Evolutionary conservation across 2,329 filamentous ascomycete species (phyloP).

Genomic region (Diaporthe destruens): DNA sequence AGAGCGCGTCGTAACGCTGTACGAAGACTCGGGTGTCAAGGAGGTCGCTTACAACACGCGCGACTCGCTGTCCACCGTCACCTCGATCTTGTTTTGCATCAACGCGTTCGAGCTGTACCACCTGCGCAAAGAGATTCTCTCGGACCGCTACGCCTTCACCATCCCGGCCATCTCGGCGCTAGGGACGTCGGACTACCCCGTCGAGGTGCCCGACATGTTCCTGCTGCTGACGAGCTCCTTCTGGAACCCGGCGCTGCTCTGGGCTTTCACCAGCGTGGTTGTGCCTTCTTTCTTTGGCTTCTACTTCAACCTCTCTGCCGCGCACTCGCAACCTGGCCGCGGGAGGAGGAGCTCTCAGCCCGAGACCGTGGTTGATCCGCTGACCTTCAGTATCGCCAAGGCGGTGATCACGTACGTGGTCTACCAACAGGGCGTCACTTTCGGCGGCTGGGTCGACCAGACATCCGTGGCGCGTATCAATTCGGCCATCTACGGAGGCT

Average conservation of each 20-base stretch:
- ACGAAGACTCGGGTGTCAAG: slow-evolving; percentile 74
- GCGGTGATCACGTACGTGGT: slow-evolving; percentile 85
- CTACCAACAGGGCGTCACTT: slow-evolving; percentile 75
- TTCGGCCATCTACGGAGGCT: slow-evolving; percentile 77
- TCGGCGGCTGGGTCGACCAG: slow-evolving; percentile 72
- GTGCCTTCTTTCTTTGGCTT: slow-evolving; percentile 81
- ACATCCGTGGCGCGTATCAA: slow-evolving; percentile 73
- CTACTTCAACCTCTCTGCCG: slow-evolving; percentile 87
- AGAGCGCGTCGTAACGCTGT: slow-evolving; percentile 72
- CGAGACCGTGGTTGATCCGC: slow-evolving; percentile 80
- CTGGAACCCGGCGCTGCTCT: slow-evolving; percentile 85
- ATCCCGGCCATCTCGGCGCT: slow-evolving; percentile 72
- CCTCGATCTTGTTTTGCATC: slow-evolving; percentile 77
- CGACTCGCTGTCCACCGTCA: slow-evolving; percentile 78
- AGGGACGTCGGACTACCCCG: slow-evolving; percentile 67
- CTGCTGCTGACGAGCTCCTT: slow-evolving; percentile 80
- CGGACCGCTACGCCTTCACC: slow-evolving; percentile 79
- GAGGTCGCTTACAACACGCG: slow-evolving; percentile 76
- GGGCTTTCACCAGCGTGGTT: slow-evolving; percentile 78
- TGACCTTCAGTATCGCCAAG: slow-evolving; percentile 92
- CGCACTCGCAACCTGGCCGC: slow-evolving; percentile 56
- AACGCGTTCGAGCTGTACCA: slow-evolving; percentile 77
- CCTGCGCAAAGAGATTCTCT: slow-evolving; percentile 78
- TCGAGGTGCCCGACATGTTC: slow-evolving; percentile 86
- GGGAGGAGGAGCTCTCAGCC: slow-evolving; percentile 57